Evolutionary conservation across 2,329 filamentous ascomycete species (phyloP), one percentile per base, ranked within the genome.

Genomic region (Hypomyces rosellus): DNA sequence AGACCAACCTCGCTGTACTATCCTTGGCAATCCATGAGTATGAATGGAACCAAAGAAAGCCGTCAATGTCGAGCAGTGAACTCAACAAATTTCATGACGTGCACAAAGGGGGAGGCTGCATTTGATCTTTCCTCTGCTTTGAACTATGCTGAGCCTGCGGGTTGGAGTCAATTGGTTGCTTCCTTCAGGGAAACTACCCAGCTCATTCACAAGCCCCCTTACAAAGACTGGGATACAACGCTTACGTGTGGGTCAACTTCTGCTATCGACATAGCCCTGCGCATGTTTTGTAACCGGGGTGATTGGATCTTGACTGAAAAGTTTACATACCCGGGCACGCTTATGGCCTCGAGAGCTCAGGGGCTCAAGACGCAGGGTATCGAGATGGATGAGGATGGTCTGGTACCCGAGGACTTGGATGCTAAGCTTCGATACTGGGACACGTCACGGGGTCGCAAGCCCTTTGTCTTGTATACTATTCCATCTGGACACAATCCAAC

Each of bases 401-500:
- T 89, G 41, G 67, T 85, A 2, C 76, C 86, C 0, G 73, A 75
- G 22, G 71, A 72, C 8, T 73, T 89, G 53, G 85, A 89, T 57
- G 68, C 77, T 5, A 70, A 86, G 12, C 70, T 89, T 39, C 75
- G 69, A 51, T 81, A 76, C 57, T 89, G 86, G 86, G 80, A 88
- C 58, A 46, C 13, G 1, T 61, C 60, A 3, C 59, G 68, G 6
- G 65, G 67, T 4, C 62, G 60, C 6, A 76, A 73, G 58, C 76
- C 76, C 6, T 68, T 71, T 34, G 63, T 79, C 2, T 55, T 79
- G n/a, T 79, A 79, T 57, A 78, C 74, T 1, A 75, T 80, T n/a
- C 76, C 76, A 0, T 87, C 85, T 0, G 89, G 89, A 1, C 88
- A 93, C 68, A 95, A 95, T 65, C 89, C 89, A 0, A 93, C 89